Evolutionary conservation across 1,284 basidiomycete genomes (phyloP).

Genomic region (Tylopilus sp.): DNA sequence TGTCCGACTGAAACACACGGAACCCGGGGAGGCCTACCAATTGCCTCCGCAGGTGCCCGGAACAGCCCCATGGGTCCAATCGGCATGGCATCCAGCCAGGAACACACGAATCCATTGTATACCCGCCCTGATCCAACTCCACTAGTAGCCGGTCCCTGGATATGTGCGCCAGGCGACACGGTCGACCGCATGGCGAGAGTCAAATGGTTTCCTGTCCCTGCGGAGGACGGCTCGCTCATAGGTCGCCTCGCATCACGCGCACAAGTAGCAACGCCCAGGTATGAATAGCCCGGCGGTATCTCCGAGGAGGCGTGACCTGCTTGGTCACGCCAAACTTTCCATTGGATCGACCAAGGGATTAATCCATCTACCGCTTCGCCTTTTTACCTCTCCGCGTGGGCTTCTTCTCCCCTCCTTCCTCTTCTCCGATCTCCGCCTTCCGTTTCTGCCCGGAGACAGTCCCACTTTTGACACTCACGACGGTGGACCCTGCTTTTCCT

Average conservation of each 20-base stretch:
- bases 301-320: not conserved
- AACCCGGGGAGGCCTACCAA: not conserved
- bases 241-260: too few relatives aligned
- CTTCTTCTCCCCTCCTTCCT: slow-evolving; percentile 45
- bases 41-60: not conserved
- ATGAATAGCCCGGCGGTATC: not conserved
- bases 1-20: slow-evolving; percentile 1
- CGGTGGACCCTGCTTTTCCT: slow-evolving; percentile 53
- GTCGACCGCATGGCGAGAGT: not conserved
- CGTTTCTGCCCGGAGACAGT: slow-evolving; percentile 52
- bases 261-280: not conserved
- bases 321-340: not conserved
- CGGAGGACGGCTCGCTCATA: not conserved
- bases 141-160: not conserved
- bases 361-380: slow-evolving; percentile 43
- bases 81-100: not conserved
- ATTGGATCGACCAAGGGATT: slow-evolving; percentile 3
- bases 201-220: not conserved
- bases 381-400: slow-evolving; percentile 57
- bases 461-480: slow-evolving; percentile 70
- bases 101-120: not conserved
- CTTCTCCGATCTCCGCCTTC: slow-evolving; percentile 46
- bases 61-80: not conserved
- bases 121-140: not conserved
- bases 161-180: not conserved